phyloP scores from a whole-genome alignment of 2,329 filamentous ascomycete species.

The Westerdykella aurantiaca region DNA sequence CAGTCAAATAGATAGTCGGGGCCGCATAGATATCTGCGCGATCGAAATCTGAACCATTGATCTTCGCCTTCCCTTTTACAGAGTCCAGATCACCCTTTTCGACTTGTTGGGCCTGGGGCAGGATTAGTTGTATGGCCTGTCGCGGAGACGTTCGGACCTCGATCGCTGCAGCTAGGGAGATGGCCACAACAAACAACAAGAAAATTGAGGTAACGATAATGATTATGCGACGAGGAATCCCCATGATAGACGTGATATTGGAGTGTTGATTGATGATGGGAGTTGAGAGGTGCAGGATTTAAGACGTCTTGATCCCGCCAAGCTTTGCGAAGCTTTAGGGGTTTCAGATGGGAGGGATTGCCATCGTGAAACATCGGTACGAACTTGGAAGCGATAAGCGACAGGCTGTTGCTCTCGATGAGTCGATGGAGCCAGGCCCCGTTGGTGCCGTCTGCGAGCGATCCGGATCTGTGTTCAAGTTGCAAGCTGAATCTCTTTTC shows the following conservation, averaged over 20 bases:
- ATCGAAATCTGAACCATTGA: slow-evolving; percentile 27
- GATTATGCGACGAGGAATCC: slow-evolving; percentile 24
- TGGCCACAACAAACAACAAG: slow-evolving; percentile 25
- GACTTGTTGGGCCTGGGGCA: slow-evolving; percentile 25
- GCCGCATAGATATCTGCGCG: slow-evolving; percentile 18
- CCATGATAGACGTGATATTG: slow-evolving; percentile 35
- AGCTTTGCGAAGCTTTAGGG: not conserved
- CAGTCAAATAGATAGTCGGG: slow-evolving; percentile 6
- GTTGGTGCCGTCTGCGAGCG: not conserved
- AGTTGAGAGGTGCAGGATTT: not conserved
- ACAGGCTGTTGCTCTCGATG: not conserved
- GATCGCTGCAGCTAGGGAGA: slow-evolving; percentile 24
- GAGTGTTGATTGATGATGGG: not conserved
- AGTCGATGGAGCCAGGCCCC: not conserved
- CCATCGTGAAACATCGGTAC: too few relatives aligned
- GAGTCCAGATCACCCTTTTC: slow-evolving; percentile 9
- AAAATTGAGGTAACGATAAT: slow-evolving; percentile 20
- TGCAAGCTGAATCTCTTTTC: too few relatives aligned
- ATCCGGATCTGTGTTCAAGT: too few relatives aligned
- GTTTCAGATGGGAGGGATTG: not conserved
- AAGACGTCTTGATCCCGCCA: not conserved
- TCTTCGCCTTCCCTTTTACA: slow-evolving; percentile 14
- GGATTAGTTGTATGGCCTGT: slow-evolving; percentile 18
- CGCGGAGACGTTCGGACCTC: slow-evolving; percentile 20
- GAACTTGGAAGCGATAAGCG: not conserved